A percentile compares a stretch with the other conserved stretches of the same genome.
These are phyloP conservation scores for Aspergillus chevalieri DNA, from an alignment of 2,329 filamentous ascomycete species.

Conservation along the genomic window DNA sequence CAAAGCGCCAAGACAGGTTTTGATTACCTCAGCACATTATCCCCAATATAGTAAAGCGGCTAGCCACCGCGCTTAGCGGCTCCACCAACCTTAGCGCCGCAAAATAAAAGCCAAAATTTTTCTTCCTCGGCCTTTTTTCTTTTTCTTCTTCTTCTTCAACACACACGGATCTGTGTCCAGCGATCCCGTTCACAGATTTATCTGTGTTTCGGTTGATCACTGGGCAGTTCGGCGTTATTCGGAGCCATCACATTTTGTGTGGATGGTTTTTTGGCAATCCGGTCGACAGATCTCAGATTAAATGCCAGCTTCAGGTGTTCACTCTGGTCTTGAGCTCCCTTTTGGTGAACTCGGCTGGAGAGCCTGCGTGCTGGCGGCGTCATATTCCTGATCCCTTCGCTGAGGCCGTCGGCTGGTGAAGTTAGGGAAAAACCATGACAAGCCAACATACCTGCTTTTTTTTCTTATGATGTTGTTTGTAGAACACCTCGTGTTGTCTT, in stretches of 20 bases:
- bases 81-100: slow-evolving; percentile 18
- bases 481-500: background rate
- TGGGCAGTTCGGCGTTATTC: slow-evolving; percentile 81
- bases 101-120: slow-evolving; percentile 32
- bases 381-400: slow-evolving; percentile 88
- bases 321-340: slow-evolving; percentile 60
- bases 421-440: slow-evolving; percentile 84
- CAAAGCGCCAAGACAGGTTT: background rate
- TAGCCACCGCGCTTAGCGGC: slow-evolving; percentile 11
- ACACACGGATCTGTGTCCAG: slow-evolving; percentile 76
- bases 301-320: slow-evolving; percentile 50
- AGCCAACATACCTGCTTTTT: slow-evolving; percentile 53
- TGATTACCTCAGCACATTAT: slow-evolving; percentile 12
- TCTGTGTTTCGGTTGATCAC: slow-evolving; percentile 66
- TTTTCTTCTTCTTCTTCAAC: slow-evolving; percentile 36
- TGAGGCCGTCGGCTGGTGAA: slow-evolving; percentile 84
- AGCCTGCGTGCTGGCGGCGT: slow-evolving; percentile 53
- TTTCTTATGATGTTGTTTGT: too few species aligned
- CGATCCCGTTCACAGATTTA: slow-evolving; percentile 56
- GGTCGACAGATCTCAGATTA: slow-evolving; percentile 92
- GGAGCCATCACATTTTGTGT: slow-evolving; percentile 62
- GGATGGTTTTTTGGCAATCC: slow-evolving; percentile 65
- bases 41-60: slow-evolving; percentile 19
- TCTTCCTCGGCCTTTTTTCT: slow-evolving; percentile 23
- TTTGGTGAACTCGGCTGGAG: slow-evolving; percentile 62